Evolutionary conservation across 2,329 filamentous ascomycete species (phyloP).

Genomic region (Pseudomassariella vexata): DNA sequence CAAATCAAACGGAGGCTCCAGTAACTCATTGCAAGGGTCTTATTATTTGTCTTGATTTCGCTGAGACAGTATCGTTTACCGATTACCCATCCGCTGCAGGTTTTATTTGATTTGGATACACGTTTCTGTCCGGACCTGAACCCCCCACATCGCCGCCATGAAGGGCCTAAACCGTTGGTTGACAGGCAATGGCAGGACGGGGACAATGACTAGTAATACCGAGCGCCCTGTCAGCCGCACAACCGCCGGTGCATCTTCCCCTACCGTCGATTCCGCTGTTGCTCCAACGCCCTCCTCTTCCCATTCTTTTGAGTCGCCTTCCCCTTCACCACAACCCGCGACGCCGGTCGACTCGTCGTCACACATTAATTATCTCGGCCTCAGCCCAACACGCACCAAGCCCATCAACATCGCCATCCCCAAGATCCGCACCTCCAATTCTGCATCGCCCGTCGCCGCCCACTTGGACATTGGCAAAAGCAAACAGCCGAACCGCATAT

Average conservation of each 20-base stretch:
- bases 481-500: no score
- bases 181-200: constrained; percentile 8
- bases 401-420: constrained; percentile 28
- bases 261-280: constrained; percentile 13
- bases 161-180: constrained; percentile 12
- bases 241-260: constrained; percentile 9
- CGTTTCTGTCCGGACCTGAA: constrained; percentile 1
- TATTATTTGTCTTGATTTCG: no score
- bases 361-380: constrained; percentile 21
- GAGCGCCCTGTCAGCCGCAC: constrained; percentile 10
- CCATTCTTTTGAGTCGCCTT: constrained; percentile 30
- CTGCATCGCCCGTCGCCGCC: constrained; percentile 14
- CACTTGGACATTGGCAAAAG: no score
- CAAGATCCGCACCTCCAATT: constrained; percentile 15
- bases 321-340: constrained; percentile 36
- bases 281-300: constrained; percentile 30
- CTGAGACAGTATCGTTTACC: no score
- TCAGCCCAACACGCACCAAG: constrained; percentile 23
- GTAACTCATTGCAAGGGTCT: no score
- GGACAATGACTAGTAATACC: constrained; percentile 11
- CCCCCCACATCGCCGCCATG: constrained; percentile 8
- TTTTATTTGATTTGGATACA: constrained; percentile 2
- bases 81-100: no score
- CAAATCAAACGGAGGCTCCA: background rate
- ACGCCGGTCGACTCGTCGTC: constrained; percentile 32